Evolutionary conservation across 106 monocot species (phyloP).

Genomic region (Triglochin maritima): DNA sequence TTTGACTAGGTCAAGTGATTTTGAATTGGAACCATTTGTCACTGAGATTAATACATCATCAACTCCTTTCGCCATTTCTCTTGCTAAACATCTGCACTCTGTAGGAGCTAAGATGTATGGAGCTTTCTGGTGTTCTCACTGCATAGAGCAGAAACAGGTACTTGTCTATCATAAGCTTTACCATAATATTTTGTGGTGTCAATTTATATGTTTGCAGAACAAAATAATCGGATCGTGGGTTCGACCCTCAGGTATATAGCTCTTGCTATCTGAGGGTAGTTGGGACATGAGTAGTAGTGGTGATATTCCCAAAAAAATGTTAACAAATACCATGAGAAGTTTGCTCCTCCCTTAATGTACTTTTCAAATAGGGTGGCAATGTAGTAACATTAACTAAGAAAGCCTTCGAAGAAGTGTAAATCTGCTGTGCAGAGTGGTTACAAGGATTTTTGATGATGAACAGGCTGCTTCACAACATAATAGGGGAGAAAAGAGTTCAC

Average conservation of each 20-base stretch:
- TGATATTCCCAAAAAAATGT: background rate
- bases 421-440: no score
- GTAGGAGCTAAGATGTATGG: constrained; percentile 99
- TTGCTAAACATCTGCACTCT: constrained; percentile 71
- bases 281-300: no score
- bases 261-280: no score
- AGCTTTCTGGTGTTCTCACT: constrained; percentile 99
- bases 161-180: background rate
- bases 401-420: no score
- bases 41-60: constrained; percentile 70
- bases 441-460: no score
- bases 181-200: background rate
- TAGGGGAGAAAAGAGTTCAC: no score
- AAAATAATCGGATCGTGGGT: background rate
- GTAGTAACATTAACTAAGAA: no score
- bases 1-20: constrained; percentile 6
- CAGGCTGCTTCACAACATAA: no score
- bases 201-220: background rate
- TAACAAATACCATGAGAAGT: background rate
- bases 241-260: no score
- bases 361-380: no score
- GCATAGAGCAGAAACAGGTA: constrained; percentile 95
- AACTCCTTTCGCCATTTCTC: constrained; percentile 61
- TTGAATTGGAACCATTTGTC: constrained; percentile 63
- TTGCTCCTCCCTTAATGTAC: no score